Evolutionary conservation across 176 grass and related monocot species (phyloP).

Genomic region (Bonia amplexicaulis): DNA sequence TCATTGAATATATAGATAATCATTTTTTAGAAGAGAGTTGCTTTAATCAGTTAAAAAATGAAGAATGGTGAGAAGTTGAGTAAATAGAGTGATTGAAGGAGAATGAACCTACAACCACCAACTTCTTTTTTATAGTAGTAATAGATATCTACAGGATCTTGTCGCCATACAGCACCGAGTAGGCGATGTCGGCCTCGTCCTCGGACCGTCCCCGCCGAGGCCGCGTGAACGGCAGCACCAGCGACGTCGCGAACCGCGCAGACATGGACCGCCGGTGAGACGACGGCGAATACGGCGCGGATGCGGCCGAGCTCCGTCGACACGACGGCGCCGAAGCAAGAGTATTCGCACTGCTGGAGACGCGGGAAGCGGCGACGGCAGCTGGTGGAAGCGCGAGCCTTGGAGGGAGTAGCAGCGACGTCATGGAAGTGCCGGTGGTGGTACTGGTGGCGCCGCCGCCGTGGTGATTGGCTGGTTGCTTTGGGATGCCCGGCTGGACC

Average conservation of each 20-base stretch:
- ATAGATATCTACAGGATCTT: neutral
- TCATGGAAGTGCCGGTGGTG: neutral
- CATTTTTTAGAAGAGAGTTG: too few relatives aligned
- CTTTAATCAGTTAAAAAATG: too few relatives aligned
- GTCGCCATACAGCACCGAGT: conserved; percentile 23
- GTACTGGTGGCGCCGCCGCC: neutral
- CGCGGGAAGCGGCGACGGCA: neutral
- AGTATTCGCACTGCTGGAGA: neutral
- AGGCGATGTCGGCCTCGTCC: conserved; percentile 18
- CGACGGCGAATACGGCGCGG: neutral
- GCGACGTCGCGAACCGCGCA: conserved; percentile 35
- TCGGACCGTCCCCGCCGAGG: neutral
- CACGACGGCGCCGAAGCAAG: neutral
- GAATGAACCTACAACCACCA: too few relatives aligned
- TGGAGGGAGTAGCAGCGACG: conserved; percentile 8
- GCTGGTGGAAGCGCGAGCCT: conserved; percentile 25
- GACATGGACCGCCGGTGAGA: conserved; percentile 38
- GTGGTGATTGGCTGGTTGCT: neutral
- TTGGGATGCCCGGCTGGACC: conserved; percentile 43
- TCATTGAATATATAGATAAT: too few relatives aligned
- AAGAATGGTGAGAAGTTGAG: too few relatives aligned
- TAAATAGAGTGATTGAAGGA: too few relatives aligned
- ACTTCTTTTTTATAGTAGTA: too few relatives aligned
- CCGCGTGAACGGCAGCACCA: conserved; percentile 18
- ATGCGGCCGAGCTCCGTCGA: neutral